Base-by-base conservation (phyloP, 768 basidiomycete genomes). In the Lactarius akahatsu region DNA sequence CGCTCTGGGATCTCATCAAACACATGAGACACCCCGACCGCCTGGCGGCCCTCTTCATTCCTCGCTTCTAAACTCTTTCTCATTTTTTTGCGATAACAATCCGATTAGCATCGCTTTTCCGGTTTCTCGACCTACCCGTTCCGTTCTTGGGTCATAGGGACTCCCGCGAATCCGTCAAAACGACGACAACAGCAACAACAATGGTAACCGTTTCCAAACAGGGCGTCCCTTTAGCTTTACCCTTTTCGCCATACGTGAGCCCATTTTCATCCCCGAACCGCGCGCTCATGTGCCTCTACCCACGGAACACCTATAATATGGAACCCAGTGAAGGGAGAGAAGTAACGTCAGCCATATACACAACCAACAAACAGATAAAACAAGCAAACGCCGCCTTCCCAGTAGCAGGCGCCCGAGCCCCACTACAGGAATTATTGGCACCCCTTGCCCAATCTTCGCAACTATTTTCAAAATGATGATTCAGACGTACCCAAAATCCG, bases 251-350 rank as follows among this genome's bases (percentile, higher is more conserved):
- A 36, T 28, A 3, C 45, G 8, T 36, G 57, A 62, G 20, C 26
- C 45, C 55, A 20, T 30, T 41, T 50, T 66, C 65, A 66, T 26
- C 72, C 74, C 59, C 83, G 73, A n/a, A 89, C 81, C 28, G 26
- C 57, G 32, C 92, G 85, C 72, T 93, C 86, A 73, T 88, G 87
- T 1, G 92, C 90, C 67, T 89, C 86, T 72, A 91, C 87, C 90
- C 90, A 94, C 2, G 91, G 91, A 4, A 94, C 88, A 15, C 80
- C 82, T 83, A 59, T 7, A 62, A 47, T 34, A 50, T 36, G 54
- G 58, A 68, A 32, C 45, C 59, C 38, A 43, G 23, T 13, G n/a
- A 4, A 13, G 20, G 10, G n/a, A n/a, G 47, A 23, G 11, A 50
- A 23, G 23, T 15, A 13, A 62, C 55, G 61, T 67, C 59, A 66